Conservation (phyloP, 345 rosid species). For the Ailanthus altissimus region DNA sequence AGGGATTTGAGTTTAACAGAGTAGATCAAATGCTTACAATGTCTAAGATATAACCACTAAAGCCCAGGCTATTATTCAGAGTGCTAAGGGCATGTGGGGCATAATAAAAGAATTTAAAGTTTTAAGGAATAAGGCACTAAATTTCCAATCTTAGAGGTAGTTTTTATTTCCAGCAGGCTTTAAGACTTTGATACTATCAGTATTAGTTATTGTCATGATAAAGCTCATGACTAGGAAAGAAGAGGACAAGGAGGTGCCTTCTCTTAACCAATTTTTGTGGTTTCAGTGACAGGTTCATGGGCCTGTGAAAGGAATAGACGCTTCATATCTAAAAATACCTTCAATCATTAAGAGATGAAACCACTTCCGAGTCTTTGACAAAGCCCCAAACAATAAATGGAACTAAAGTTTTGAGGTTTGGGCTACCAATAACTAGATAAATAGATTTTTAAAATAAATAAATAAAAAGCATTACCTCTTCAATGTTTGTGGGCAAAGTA, state of each 20-base stretch:
- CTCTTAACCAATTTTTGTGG: not conserved
- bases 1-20: not conserved
- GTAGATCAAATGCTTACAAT: not conserved
- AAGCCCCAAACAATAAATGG: not conserved
- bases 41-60: not conserved
- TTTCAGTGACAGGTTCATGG: not conserved
- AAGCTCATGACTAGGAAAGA: not conserved
- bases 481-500: slow-evolving; percentile 60
- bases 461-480: slow-evolving; percentile 51
- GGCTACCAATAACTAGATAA: not conserved
- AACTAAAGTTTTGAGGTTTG: not conserved
- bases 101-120: not conserved
- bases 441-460: not conserved
- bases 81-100: not conserved
- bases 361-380: not conserved
- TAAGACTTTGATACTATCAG: not conserved
- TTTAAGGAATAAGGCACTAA: not conserved
- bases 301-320: not conserved
- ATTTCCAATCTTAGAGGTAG: not conserved
- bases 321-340: not conserved
- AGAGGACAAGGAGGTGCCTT: not conserved
- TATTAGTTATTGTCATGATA: not conserved
- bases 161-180: not conserved
- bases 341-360: not conserved
- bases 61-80: not conserved